A percentile compares a stretch with the other conserved stretches of the same genome.
Evolutionary conservation across 1,139 yeast species (phyloP).

Genomic region (Wickerhamomyces sp.): DNA sequence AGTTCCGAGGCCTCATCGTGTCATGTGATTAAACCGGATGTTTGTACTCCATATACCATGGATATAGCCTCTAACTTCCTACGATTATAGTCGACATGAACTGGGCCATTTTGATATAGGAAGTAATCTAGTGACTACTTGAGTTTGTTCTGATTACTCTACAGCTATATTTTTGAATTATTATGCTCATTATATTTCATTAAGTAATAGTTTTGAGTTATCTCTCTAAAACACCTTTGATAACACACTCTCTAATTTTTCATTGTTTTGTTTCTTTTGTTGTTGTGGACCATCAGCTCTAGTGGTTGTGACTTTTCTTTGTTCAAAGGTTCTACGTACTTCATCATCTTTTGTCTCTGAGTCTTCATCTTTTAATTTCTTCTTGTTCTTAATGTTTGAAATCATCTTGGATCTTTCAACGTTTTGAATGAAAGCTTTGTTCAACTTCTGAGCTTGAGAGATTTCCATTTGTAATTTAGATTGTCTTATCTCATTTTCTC

Average conservation of each 20-base stretch:
- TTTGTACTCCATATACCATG: too few relatives aligned
- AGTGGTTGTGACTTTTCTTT: conserved; percentile 56
- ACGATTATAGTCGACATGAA: background rate
- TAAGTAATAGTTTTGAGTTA: background rate
- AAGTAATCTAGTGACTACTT: too few relatives aligned
- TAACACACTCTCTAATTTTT: conserved; percentile 14
- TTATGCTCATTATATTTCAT: background rate
- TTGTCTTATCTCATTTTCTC: conserved; percentile 85
- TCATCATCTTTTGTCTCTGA: conserved; percentile 25
- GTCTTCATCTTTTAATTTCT: conserved; percentile 23
- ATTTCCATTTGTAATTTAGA: conserved; percentile 83
- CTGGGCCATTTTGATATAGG: background rate
- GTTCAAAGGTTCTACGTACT: conserved; percentile 53
- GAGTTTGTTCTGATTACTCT: too few relatives aligned
- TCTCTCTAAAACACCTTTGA: conserved; percentile 18
- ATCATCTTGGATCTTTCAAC: conserved; percentile 86
- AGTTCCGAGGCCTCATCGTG: conserved; percentile 7
- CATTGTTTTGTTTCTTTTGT: conserved; percentile 34
- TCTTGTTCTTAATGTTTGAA: conserved; percentile 55
- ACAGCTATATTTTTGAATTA: too few relatives aligned
- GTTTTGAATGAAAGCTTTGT: conserved; percentile 75
- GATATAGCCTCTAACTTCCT: too few relatives aligned
- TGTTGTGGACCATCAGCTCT: conserved; percentile 57
- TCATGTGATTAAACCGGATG: conserved; percentile 1
- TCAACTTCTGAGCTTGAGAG: conserved; percentile 81